Evolutionary conservation across 1,139 yeast genomes (phyloP).

Genomic region (Geotrichum reessii): DNA sequence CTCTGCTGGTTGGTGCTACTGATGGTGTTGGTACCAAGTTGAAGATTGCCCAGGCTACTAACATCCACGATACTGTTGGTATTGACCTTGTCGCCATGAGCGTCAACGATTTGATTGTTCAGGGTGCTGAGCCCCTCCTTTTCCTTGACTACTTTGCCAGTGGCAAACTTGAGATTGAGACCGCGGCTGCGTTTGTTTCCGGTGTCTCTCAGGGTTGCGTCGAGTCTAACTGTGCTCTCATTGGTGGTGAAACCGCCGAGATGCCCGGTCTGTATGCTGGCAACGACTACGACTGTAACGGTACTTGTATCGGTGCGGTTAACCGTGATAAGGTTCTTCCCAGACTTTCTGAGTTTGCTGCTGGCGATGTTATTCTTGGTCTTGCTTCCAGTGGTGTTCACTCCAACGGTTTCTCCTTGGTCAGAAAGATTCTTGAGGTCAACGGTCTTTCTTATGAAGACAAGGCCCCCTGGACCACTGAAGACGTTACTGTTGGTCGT

Average conservation of each 20-base stretch:
- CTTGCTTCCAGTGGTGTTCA: constrained; percentile 88
- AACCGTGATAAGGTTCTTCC: constrained; percentile 71
- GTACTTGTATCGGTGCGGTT: constrained; percentile 99
- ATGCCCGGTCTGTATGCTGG: constrained; percentile 98
- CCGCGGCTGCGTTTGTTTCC: constrained; percentile 82
- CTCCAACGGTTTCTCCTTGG: constrained; percentile 93
- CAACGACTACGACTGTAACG: constrained; percentile 96
- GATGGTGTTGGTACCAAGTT: constrained; percentile 99
- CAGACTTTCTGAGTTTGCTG: constrained; percentile 53
- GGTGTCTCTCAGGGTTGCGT: constrained; percentile 98
- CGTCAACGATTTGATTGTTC: constrained; percentile 94
- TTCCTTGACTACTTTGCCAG: constrained; percentile 96
- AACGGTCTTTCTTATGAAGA: constrained; percentile 63
- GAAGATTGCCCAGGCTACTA: constrained; percentile 84
- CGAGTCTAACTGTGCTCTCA: constrained; percentile 92
- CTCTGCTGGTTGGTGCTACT: constrained; percentile 91
- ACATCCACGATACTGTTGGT: constrained; percentile 92
- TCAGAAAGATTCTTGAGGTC: constrained; percentile 87
- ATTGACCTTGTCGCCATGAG: constrained; percentile 98
- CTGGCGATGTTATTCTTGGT: constrained; percentile 81
- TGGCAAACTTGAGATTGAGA: constrained; percentile 76
- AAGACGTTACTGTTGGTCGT: constrained; percentile 69
- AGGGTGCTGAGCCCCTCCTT: constrained; percentile 96
- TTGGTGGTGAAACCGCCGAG: constrained; percentile 98
- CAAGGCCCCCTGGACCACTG: constrained; percentile 78